Evolutionary conservation across 257 asterid species (phyloP), one percentile per base, ranked within the genome.

Genomic region (Mitragyna speciosa): DNA sequence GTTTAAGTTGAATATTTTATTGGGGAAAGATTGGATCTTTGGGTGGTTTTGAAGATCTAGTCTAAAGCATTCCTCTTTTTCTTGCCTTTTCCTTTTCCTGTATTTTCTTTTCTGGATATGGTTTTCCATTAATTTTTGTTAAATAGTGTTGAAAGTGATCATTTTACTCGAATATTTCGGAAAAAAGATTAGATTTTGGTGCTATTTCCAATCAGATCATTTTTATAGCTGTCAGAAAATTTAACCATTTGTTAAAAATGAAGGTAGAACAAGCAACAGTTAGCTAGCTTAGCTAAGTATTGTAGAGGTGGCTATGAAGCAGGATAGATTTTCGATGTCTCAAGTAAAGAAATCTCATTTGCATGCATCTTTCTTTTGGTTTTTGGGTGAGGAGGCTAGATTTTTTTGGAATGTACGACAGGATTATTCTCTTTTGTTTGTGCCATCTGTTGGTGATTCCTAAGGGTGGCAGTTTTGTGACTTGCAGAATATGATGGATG

Each of bases 11-110:
- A 83, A 78, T 82, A 77, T 80, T 83, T 80, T 64, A 72, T 70
- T 33, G 81, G 76, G 22, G 59, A 82, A 79, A 84, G 83, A 77
- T 78, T 87, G 88, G 88, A 87, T 87, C 88, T 84, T 87, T 82
- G 48, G 30, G 71, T 78, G 75, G 76, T 71, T 79, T 83, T 76
- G 81, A 77, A 87, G 87, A 84, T 87, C 88, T 87, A 78, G 73
- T 52, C 47, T 31, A 73, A 73, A 64, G 78, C 49, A 41, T 64
- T 78, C 73, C 61, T 52, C 41, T 70, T 76, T 54, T 68, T 56
- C 70, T 82, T 33, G 78, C 77, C 48, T 67, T 75, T 65, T 72
- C 73, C 31, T 52, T 66, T 76, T 79, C 26, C 78, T 73, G 48
- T 71, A 47, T 26, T 76, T 65, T 48, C 30, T 64, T 39, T 59